Evolutionary conservation across 805 yeast genomes (phyloP).

Genomic region (Candida mattraensis): DNA sequence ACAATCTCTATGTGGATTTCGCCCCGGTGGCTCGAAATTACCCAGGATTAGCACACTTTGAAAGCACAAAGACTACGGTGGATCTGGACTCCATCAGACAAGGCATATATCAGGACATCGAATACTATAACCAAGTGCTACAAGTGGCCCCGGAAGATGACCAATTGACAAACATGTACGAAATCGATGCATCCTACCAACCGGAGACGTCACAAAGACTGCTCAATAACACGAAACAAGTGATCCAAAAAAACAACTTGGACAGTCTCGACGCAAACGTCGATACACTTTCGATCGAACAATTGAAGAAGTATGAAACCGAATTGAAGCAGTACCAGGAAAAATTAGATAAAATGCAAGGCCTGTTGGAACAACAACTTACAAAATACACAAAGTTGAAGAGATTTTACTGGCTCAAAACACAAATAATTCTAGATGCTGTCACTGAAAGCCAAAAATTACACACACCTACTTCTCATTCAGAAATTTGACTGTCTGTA

Average conservation of each 20-base stretch:
- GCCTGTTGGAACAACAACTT: constrained; percentile 24
- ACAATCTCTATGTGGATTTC: neutral
- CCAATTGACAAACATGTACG: too few relatives aligned
- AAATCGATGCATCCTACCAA: too few relatives aligned
- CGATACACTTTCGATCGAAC: constrained; percentile 16
- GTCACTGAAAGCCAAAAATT: constrained; percentile 3
- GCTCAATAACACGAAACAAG: constrained; percentile 1
- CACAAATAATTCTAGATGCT: constrained; percentile 26
- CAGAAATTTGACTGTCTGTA: constrained; percentile 30
- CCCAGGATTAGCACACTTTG: constrained; percentile 5
- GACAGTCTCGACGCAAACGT: constrained; percentile 11
- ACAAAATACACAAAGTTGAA: constrained; percentile 14
- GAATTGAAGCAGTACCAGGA: constrained; percentile 24
- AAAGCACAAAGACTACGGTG: constrained; percentile 5
- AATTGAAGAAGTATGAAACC: constrained; percentile 16
- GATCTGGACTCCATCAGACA: constrained; percentile 8
- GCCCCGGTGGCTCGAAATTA: neutral
- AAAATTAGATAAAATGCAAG: constrained; percentile 19
- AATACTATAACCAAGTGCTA: constrained; percentile 8
- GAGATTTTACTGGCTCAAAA: constrained; percentile 29
- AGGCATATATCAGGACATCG: constrained; percentile 3
- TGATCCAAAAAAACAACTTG: constrained; percentile 5
- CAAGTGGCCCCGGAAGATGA: constrained; percentile 5
- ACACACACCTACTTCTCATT: constrained; percentile 23
- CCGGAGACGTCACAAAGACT: too few relatives aligned